Base-by-base conservation (phyloP, 306 rosid genomes). In the Acacia confusa region DNA sequence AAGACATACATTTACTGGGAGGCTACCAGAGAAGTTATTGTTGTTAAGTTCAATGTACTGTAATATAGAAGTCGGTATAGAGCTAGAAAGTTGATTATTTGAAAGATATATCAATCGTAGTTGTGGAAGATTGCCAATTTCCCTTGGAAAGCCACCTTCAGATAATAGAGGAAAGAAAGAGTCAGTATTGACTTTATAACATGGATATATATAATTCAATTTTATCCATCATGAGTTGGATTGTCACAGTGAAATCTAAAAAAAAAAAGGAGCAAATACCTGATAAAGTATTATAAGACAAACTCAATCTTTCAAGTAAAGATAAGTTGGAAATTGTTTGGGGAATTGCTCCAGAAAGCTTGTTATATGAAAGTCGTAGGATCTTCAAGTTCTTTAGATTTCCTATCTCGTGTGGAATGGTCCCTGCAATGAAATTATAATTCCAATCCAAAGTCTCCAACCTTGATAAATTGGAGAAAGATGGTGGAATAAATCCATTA, bases 11-110 rank as follows among this genome's bases (percentile, higher is more conserved):
- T 77, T 64, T 72, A 52, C 15, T 61, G 85, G 81, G 58, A 82
- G 84, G 32, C 3, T 52, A 2, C 79, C 76, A 3, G 80, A 57
- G 30, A 81, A 41, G 2, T 67, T 50, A 7, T 79, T 82, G 0
- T 44, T 43, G 5, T 43, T 32, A 15, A 82, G 65, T 30, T 65
- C 38, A 78, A 83, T 44, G 5, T 44, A 43, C 68, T 78, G 57
- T 28, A 83, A 78, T n/a, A 83, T 43, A 13, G 83, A 22, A 30
- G 67, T 10, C 7, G 83, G 79, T 66, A 83, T 30, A 34, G 76
- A 53, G 3, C 83, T 79, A 45, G 27, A 20, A n/a, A 83, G 43
- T 6, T 47, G 55, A 79, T 78, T 83, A 24, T 30, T 17, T 28
- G 65, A 63, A 13, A 82, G 79, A 69, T 43, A 70, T 60, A 82